Base-by-base conservation (phyloP, 2,329 filamentous ascomycete species). In the Botrytis sinoallii region DNA sequence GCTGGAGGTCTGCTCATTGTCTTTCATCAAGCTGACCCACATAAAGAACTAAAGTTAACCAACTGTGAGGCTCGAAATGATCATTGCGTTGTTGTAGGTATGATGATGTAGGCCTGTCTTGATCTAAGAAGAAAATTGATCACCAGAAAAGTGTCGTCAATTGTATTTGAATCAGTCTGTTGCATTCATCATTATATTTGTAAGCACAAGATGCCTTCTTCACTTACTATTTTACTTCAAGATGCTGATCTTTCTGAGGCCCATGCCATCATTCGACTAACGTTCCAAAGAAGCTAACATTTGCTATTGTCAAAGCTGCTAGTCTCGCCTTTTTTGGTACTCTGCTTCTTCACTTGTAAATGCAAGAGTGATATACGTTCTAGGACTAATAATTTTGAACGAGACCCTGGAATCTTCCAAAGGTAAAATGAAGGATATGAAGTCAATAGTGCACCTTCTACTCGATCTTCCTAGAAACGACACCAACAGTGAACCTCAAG, bases 21-120 rank as follows among this genome's bases (percentile, higher is more conserved):
- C 22, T 60, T 44, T 9, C 35, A n/a, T 10, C 38, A 6, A 25
- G 7, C 4, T 71, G 22, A 7, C 4, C 14, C 6, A 4, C 73
- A 14, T 35, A 55, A 10, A 16, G 2, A 8, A 3, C 22, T n/a
- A 9, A 22, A 66, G 8, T 42, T 14, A 29, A 44, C 64, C 12
- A 46, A 77, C 72, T 78, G 75, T 44, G 74, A 77, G 32, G 29
- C 77, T 29, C 46, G 40, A 55, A 73, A 32, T 42, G 44, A 25
- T 18, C 64, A 29, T 16, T 73, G 70, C 40, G 42, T 57, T 75
- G 73, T 64, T 44, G 60, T 14, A 73, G 73, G 16, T 75, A 75
- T 55, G 65, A 60, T 25, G 63, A 75, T 65, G 59, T 61, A 46
- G 22, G 59, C 7, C 25, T 40, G 35, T 61, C 55, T 38, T 68